Base-by-base conservation (phyloP, 768 basidiomycete species). In the Exsudoporus frostii region DNA sequence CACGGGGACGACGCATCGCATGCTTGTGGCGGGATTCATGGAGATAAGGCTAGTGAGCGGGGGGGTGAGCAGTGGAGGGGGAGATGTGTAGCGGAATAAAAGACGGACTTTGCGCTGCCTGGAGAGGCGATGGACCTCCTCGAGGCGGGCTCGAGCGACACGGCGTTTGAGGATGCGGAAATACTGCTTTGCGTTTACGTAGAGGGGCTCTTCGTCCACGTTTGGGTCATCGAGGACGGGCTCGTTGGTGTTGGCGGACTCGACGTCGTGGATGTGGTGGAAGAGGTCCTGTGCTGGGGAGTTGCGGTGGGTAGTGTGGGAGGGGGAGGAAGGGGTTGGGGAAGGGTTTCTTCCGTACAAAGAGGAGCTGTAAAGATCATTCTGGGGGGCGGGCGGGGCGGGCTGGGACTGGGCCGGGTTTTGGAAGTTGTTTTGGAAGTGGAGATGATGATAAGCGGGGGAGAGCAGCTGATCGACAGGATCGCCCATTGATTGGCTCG, bases 181-280 rank as follows among this genome's bases (percentile, higher is more conserved):
- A 70, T 98, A 99, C 73, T 99, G 97, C 69, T 99, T 99, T 54
- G 97, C 96, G 64, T 99, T 99, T 54, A 99, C 97, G 74, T 98
- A 98, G 61, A 99, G 85, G 25, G 97, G 96, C 70, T 99, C 96
- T 58, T 98, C 94, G 73, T 98, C 95, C 62, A 91, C 79, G 53
- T 71, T 72, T 5, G 61, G 34, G 55, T 77, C 78, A 19, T 76
- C 68, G 48, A 72, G 64, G 52, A 62, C 58, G 57, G 67, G 62
- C 30, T 71, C 66, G 15, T 25, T 40, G 42, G 19, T 34, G 53
- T 57, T 56, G 13, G 45, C 15, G 19, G 46, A 27, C 30, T 59
- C 63, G 48, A 56, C 48, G 45, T 58, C 59, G 50, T 65, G 71
- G 1, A 70, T 61, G 48, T 63, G 67, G 34, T 66, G 65, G 56